phyloP scores from a whole-genome alignment of 2,329 filamentous ascomycete genomes.

The Pestalotiopsis sp. region DNA sequence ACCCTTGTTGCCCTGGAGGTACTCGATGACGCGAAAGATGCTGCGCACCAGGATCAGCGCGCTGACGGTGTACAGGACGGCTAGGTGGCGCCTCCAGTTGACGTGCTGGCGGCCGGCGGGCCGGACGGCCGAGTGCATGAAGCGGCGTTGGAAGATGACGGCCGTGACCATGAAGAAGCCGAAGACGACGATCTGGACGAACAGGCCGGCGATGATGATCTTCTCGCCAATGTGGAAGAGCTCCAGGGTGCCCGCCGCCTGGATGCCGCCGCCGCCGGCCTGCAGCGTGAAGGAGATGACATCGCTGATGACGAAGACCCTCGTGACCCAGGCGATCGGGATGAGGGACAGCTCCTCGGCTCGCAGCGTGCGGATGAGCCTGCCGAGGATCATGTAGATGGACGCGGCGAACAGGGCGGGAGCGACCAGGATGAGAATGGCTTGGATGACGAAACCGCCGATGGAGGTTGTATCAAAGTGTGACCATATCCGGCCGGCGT shows the following conservation, averaged over 20 bases:
- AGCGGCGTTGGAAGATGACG: constrained; percentile 41
- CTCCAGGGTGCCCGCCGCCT: constrained; percentile 28
- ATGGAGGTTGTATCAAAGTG: constrained; percentile 19
- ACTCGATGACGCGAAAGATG: constrained; percentile 52
- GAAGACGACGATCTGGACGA: constrained; percentile 53
- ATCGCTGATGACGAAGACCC: constrained; percentile 49
- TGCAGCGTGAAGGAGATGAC: constrained; percentile 47
- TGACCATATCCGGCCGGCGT: constrained; percentile 23
- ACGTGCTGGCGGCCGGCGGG: constrained; percentile 3
- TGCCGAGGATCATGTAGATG: constrained; percentile 41
- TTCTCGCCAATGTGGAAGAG: constrained; percentile 38
- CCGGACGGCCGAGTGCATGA: constrained; percentile 16
- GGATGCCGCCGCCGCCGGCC: constrained; percentile 35
- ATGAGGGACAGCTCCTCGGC: constrained; percentile 16
- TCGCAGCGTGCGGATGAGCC: constrained; percentile 29
- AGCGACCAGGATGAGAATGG: constrained; percentile 24
- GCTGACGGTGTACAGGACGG: constrained; percentile 43
- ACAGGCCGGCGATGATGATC: constrained; percentile 50
- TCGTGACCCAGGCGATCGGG: constrained; percentile 40
- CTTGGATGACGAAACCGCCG: constrained; percentile 24
- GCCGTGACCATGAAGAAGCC: constrained; percentile 49
- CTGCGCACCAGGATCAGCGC: constrained; percentile 48
- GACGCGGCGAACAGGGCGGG: constrained; percentile 32
- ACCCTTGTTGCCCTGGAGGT: constrained; percentile 43
- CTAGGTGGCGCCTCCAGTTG: constrained; percentile 38